phyloP scores from a whole-genome alignment of 73 alveolate species.

The Strombidium stylifer region DNA sequence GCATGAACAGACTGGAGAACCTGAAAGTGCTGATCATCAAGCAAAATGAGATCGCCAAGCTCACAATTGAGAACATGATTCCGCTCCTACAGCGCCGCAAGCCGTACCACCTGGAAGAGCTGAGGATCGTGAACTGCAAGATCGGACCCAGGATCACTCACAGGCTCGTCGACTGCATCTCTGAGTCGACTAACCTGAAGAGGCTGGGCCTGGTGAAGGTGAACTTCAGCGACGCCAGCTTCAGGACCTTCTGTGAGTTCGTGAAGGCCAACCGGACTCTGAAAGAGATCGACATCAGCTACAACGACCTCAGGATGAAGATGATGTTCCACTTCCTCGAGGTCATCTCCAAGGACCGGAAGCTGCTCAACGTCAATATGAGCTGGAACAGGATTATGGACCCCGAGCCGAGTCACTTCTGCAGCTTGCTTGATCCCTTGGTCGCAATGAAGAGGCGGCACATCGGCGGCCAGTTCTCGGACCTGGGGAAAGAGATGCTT shows the following conservation, averaged over 20 bases:
- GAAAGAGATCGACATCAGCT: slow-evolving; percentile 25
- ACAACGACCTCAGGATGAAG: slow-evolving; percentile 25
- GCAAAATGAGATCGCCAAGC: slow-evolving; percentile 12
- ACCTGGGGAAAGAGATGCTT: too few species aligned
- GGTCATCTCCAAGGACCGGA: not conserved
- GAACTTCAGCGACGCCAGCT: not conserved
- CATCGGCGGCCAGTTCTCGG: too few species aligned
- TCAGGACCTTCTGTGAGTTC: not conserved
- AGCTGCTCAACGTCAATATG: slow-evolving; percentile 9
- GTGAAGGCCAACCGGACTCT: not conserved
- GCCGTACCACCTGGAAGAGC: slow-evolving; percentile 25
- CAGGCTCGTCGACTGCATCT: not conserved
- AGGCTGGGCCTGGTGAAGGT: slow-evolving; percentile 40
- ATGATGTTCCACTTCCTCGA: not conserved
- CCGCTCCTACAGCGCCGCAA: not conserved
- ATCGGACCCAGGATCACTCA: not conserved
- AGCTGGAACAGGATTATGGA: slow-evolving; percentile 28
- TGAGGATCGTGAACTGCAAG: slow-evolving; percentile 28
- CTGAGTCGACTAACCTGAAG: not conserved
- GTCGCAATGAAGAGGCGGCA: too few species aligned
- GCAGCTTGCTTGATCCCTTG: too few species aligned
- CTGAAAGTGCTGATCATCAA: slow-evolving; percentile 5
- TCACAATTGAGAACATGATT: not conserved
- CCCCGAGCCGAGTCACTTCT: too few species aligned
- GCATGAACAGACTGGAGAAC: not conserved